phyloP scores from a whole-genome alignment of 2,329 filamentous ascomycete genomes.

The Teratosphaeriaceae sp. region DNA sequence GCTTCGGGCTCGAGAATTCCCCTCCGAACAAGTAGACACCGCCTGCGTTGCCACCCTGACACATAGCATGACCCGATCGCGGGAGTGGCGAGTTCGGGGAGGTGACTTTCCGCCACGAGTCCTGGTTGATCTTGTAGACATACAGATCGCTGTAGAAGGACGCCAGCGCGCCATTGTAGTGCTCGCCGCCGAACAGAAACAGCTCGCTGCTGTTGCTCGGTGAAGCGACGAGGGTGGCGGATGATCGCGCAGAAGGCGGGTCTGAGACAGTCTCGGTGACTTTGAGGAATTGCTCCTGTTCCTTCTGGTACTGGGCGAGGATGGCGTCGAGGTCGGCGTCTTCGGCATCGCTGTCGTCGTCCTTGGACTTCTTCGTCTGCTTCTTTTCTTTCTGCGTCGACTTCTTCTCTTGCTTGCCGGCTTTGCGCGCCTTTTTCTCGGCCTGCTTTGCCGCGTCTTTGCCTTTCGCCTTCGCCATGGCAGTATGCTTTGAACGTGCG shows the following conservation, averaged over 20 bases:
- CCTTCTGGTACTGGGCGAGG: constrained; percentile 83
- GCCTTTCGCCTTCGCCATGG: constrained; percentile 3
- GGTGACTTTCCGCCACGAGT: constrained; percentile 87
- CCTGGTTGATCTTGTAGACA: constrained; percentile 68
- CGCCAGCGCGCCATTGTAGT: constrained; percentile 85
- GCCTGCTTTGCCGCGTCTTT: constrained; percentile 43
- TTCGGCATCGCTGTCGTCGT: constrained; percentile 80
- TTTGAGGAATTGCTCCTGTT: constrained; percentile 88
- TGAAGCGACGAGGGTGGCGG: constrained; percentile 74
- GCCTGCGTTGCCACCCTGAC: constrained; percentile 75
- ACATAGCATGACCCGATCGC: constrained; percentile 91
- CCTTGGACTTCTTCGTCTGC: constrained; percentile 58
- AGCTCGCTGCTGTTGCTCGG: constrained; percentile 83
- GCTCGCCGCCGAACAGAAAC: constrained; percentile 90
- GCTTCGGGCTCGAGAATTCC: constrained; percentile 93
- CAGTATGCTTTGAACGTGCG: not conserved
- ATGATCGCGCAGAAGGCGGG: constrained; percentile 72
- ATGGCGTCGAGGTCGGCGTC: constrained; percentile 91
- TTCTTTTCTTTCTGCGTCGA: constrained; percentile 76
- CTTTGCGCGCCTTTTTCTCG: constrained; percentile 23
- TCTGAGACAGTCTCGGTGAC: constrained; percentile 72
- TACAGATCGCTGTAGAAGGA: constrained; percentile 62
- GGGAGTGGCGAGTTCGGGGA: constrained; percentile 88
- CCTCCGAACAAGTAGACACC: constrained; percentile 90
- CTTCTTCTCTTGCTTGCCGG: constrained; percentile 49